These are phyloP conservation scores for Knufia fluminis DNA, from an alignment of 2,329 filamentous ascomycete species.

Conservation along the genomic window DNA sequence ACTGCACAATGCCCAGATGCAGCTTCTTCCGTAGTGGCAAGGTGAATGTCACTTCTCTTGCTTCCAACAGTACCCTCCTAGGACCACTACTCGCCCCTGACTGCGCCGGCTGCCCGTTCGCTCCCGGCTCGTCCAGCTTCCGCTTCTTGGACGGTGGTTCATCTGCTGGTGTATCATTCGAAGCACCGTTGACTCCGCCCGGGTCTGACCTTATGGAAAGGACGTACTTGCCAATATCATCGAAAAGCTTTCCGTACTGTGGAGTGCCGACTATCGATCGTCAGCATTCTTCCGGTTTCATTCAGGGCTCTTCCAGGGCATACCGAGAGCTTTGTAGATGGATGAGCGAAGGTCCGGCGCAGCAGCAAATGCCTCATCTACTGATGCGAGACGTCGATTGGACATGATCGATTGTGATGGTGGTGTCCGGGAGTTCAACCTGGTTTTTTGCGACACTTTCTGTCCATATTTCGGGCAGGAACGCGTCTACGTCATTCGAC, in stretches of 20 bases:
- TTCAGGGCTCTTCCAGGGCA: background rate
- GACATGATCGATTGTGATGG: background rate
- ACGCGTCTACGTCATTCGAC: background rate
- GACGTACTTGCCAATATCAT: conserved; percentile 42
- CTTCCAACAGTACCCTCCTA: conserved; percentile 30
- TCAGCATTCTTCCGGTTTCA: background rate
- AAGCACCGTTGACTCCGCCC: background rate
- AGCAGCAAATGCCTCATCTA: background rate
- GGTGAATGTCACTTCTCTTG: conserved; percentile 51
- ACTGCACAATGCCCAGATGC: conserved; percentile 46
- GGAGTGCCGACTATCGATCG: conserved; percentile 18
- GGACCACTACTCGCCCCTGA: conserved; percentile 18
- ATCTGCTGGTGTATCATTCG: background rate
- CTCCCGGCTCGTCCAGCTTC: conserved; percentile 14
- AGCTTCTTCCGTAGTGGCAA: conserved; percentile 57
- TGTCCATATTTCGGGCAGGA: background rate
- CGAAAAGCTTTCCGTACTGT: conserved; percentile 35
- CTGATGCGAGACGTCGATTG: background rate
- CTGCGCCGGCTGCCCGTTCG: conserved; percentile 5
- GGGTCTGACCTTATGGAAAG: conserved; percentile 23
- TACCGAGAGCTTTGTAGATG: background rate
- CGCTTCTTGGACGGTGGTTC: conserved; percentile 26
- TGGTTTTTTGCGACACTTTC: no score
- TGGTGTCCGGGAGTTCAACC: no score
- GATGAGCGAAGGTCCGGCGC: background rate